These are phyloP conservation scores for Backusella luteola DNA, from an alignment of 192 early-diverging fungal species.

Conservation along the genomic window DNA sequence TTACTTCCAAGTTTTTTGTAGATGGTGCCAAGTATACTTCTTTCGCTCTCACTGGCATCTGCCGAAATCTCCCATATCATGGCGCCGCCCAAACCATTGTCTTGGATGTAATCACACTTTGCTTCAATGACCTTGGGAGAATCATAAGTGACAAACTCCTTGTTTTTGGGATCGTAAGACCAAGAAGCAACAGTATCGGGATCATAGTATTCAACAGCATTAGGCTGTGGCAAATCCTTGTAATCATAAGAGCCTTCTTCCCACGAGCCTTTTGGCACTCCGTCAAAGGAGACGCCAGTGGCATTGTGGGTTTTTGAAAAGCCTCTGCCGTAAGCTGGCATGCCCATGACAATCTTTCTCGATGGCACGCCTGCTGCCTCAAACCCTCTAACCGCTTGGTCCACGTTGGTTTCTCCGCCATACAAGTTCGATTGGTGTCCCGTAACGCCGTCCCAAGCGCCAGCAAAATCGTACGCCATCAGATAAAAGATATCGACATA, in stretches of 20 bases:
- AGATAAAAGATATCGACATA: constrained; percentile 84
- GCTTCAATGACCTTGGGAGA: constrained; percentile 57
- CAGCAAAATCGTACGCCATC: constrained; percentile 89
- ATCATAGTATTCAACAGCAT: constrained; percentile 76
- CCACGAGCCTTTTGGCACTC: constrained; percentile 81
- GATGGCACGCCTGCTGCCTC: constrained; percentile 77
- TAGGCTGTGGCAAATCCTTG: constrained; percentile 68
- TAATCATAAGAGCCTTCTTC: constrained; percentile 93
- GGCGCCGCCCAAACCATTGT: constrained; percentile 59
- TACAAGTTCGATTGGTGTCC: constrained; percentile 91
- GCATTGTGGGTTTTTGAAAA: constrained; percentile 78
- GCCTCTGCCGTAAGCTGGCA: constrained; percentile 88
- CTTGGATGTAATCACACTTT: constrained; percentile 69
- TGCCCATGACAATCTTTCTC: constrained; percentile 86
- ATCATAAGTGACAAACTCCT: constrained; percentile 87
- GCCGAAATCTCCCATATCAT: constrained; percentile 81
- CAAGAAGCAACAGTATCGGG: constrained; percentile 69
- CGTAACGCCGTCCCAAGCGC: constrained; percentile 61
- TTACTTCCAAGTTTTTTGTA: constrained; percentile 19
- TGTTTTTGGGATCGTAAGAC: constrained; percentile 65
- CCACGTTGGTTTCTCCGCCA: constrained; percentile 56
- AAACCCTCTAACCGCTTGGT: constrained; percentile 76
- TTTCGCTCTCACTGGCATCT: constrained; percentile 38
- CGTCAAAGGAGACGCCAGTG: constrained; percentile 59
- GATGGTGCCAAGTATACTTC: constrained; percentile 41